Conservation (phyloP, 164 flowering plant genomes). For the Liquidambar formosana region DNA sequence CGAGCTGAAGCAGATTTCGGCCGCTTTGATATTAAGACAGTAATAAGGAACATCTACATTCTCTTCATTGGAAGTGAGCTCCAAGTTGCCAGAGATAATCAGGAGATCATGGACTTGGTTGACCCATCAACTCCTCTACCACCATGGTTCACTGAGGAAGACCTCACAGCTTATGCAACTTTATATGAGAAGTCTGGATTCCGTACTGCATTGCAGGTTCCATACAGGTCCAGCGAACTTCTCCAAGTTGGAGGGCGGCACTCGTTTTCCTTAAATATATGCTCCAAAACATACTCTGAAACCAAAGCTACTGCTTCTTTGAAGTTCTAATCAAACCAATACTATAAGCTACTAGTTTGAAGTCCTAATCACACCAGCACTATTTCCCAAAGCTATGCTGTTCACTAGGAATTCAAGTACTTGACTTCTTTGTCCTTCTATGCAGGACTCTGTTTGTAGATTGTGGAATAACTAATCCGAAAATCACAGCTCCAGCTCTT, state of each 20-base stretch:
- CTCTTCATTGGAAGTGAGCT: slow-evolving; percentile 53
- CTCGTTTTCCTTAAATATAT: too few relatives aligned
- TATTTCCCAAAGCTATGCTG: too few relatives aligned
- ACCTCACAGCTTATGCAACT: slow-evolving; percentile 40
- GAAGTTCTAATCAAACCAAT: too few relatives aligned
- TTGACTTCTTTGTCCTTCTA: background rate
- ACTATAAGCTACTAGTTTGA: too few relatives aligned
- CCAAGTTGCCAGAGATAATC: slow-evolving; percentile 40
- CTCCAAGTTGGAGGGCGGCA: too few relatives aligned
- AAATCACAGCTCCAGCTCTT: slow-evolving; percentile 41
- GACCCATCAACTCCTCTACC: slow-evolving; percentile 54
- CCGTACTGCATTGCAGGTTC: slow-evolving; percentile 49
- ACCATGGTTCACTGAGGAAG: slow-evolving; percentile 57
- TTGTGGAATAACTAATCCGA: slow-evolving; percentile 26
- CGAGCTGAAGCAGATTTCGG: slow-evolving; percentile 63
- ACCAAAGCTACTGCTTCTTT: too few relatives aligned
- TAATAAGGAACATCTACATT: slow-evolving; percentile 51
- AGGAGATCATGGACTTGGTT: slow-evolving; percentile 65
- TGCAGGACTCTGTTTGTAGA: slow-evolving; percentile 29
- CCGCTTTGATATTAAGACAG: slow-evolving; percentile 49
- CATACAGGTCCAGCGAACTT: slow-evolving; percentile 43
- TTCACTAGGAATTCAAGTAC: too few relatives aligned
- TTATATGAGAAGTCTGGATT: slow-evolving; percentile 64
- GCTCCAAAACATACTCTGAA: too few relatives aligned
- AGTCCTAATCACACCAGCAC: too few relatives aligned